Evolutionary conservation across 2,329 filamentous ascomycete genomes (phyloP).

Genomic region (Xylariaceae sp.): DNA sequence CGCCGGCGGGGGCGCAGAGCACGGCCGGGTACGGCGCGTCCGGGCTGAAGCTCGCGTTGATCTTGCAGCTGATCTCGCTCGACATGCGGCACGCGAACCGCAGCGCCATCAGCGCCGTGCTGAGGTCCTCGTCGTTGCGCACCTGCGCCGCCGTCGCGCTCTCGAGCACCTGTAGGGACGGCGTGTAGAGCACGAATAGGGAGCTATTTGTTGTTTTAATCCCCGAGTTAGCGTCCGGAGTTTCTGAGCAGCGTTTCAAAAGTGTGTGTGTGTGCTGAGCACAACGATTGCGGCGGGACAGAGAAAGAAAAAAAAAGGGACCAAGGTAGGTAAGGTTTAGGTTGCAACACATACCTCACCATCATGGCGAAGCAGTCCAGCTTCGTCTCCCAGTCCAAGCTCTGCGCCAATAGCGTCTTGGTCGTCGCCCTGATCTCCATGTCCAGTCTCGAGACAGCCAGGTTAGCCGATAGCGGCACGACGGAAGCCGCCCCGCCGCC

Average conservation of each 20-base stretch:
- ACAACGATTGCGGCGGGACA: too few relatives aligned
- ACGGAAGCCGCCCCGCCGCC: conserved; percentile 25
- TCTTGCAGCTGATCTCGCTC: conserved; percentile 30
- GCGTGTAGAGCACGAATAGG: conserved; percentile 30
- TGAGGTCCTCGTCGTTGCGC: conserved; percentile 19
- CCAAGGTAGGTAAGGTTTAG: too few relatives aligned
- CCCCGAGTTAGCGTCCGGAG: not conserved
- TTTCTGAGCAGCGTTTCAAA: too few relatives aligned
- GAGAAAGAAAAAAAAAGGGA: too few relatives aligned
- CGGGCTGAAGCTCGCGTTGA: conserved; percentile 24
- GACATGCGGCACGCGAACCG: conserved; percentile 32
- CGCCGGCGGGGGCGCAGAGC: conserved; percentile 28
- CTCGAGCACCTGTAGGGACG: conserved; percentile 28
- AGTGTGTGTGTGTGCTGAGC: too few relatives aligned
- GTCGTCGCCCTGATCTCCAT: conserved; percentile 27
- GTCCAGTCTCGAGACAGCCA: conserved; percentile 22
- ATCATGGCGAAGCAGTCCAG: conserved; percentile 32
- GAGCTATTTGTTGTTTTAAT: conserved; percentile 13
- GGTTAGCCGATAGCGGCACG: not conserved
- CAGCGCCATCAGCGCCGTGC: conserved; percentile 26
- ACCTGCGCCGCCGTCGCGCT: conserved; percentile 11
- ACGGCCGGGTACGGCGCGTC: conserved; percentile 23
- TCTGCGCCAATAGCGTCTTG: conserved; percentile 22
- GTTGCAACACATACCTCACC: conserved; percentile 23
- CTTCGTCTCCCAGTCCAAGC: conserved; percentile 27